Evolutionary conservation across 306 rosid genomes (phyloP), one percentile per base, ranked within the genome.

Genomic region (Cicer arietinum): DNA sequence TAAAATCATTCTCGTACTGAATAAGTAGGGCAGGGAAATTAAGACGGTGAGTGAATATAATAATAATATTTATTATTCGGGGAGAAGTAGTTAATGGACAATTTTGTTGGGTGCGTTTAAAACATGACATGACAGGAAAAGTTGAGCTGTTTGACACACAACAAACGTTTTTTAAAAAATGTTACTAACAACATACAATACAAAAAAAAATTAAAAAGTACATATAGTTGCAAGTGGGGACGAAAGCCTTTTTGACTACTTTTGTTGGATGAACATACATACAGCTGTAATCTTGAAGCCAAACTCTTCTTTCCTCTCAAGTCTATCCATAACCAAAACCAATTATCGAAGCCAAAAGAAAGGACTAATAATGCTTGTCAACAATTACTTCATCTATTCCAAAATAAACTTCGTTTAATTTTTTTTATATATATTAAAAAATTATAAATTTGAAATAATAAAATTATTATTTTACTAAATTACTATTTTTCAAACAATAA

Each of bases 81-180:
- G 52, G n/a, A 4, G 9, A 14, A 65, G 18, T 63, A 64, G 50
- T 75, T 16, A 64, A 65, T 48, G 41, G 43, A 25, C 11, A 68
- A 41, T 41, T 30, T 44, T 41, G 50, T 56, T 25, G 53, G 77
- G 46, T 47, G 90, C 88, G 84, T 89, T 88, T 88, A 86, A 86
- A 85, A 89, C 95, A 89, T 88, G 98, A 89, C 91, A 86, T 86
- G 98, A 89, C 90, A 93, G 94, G 80, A 39, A 67, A 72, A 47
- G 54, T 22, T 72, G 66, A 82, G 96, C 93, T 89, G 98, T 90
- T 89, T 12, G 46, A 82, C 96, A 89, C 89, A 83, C 61, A 69
- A 65, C 39, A 74, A 84, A 83, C 88, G 84, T 85, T 87, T 77
- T 77, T 22, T 2, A 3, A 3, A 11, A 20, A 54, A 30, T 64